Evolutionary conservation across 2,329 filamentous ascomycete species (phyloP).

Genomic region (Lasiodiplodia sp.): DNA sequence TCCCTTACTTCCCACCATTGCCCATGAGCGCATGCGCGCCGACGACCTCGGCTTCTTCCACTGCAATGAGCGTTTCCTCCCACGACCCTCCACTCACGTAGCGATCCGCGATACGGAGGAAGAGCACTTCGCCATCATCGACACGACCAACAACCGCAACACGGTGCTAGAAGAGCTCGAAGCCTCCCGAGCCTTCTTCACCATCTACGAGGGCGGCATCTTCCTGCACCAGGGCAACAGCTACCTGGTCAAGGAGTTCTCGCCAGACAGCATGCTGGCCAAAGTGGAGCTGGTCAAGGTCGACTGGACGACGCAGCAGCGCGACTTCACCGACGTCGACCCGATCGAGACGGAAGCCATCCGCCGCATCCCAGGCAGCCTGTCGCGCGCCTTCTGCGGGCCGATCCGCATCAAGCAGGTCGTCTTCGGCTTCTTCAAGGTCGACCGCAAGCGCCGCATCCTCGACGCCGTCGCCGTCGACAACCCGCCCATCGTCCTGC

Average conservation of each 20-base stretch:
- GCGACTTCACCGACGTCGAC: constrained; percentile 93
- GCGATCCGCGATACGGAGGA: constrained; percentile 89
- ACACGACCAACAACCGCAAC: constrained; percentile 83
- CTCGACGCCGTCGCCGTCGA: constrained; percentile 93
- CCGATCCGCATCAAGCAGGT: constrained; percentile 84
- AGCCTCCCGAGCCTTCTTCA: constrained; percentile 92
- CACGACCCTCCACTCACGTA: constrained; percentile 81
- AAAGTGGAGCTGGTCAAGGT: constrained; percentile 89
- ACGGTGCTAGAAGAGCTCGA: constrained; percentile 94
- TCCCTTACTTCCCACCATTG: constrained; percentile 72
- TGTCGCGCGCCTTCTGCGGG: constrained; percentile 81
- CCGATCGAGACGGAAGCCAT: constrained; percentile 91
- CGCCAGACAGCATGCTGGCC: constrained; percentile 79
- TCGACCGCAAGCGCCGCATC: constrained; percentile 85
- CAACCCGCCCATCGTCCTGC: constrained; percentile 86
- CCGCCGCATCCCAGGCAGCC: constrained; percentile 69
- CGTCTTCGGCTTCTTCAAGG: constrained; percentile 96
- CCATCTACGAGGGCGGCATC: constrained; percentile 94
- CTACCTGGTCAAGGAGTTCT: constrained; percentile 90
- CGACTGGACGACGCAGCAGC: constrained; percentile 92
- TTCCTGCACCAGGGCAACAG: constrained; percentile 95
- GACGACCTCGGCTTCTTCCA: constrained; percentile 87
- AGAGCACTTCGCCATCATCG: constrained; percentile 91
- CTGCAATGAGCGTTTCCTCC: constrained; percentile 86
- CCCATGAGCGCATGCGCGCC: constrained; percentile 73